These are phyloP conservation scores for Entomortierella parvispora DNA, from an alignment of 192 early-diverging fungal genomes.

Conservation along the genomic window DNA sequence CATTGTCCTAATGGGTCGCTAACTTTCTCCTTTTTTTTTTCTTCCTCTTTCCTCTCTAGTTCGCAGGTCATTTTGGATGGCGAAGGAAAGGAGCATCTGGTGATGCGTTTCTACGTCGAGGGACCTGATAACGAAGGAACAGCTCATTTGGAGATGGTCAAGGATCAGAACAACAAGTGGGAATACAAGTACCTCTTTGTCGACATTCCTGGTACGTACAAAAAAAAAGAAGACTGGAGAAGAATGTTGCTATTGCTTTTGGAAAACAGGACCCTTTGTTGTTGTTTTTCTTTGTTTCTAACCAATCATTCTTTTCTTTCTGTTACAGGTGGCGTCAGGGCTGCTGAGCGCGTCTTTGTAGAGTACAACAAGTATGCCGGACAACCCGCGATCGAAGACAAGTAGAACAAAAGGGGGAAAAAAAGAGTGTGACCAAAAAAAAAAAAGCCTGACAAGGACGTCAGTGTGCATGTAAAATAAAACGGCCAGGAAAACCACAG, in stretches of 20 bases:
- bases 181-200: constrained; percentile 62
- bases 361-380: constrained; percentile 54
- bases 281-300: too few species aligned
- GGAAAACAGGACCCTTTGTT: too few species aligned
- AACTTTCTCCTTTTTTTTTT: constrained; percentile 5
- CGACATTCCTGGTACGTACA: constrained; percentile 59
- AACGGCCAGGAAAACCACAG: too few species aligned
- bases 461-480: neutral
- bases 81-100: constrained; percentile 57
- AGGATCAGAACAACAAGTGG: constrained; percentile 59
- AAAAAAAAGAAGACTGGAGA: neutral
- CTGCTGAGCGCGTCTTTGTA: constrained; percentile 55
- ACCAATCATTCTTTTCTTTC: neutral
- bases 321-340: constrained; percentile 48
- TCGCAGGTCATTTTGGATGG: constrained; percentile 58
- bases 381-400: constrained; percentile 32
- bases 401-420: too few species aligned
- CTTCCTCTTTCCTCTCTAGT: constrained; percentile 5
- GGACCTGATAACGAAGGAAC: constrained; percentile 59
- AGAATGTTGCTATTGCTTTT: too few species aligned
- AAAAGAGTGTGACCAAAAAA: too few species aligned
- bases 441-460: neutral
- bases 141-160: constrained; percentile 63
- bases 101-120: constrained; percentile 66
- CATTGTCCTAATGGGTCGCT: neutral